Conservation (phyloP, 306 rosid genomes). For the Cercis canadensis region DNA sequence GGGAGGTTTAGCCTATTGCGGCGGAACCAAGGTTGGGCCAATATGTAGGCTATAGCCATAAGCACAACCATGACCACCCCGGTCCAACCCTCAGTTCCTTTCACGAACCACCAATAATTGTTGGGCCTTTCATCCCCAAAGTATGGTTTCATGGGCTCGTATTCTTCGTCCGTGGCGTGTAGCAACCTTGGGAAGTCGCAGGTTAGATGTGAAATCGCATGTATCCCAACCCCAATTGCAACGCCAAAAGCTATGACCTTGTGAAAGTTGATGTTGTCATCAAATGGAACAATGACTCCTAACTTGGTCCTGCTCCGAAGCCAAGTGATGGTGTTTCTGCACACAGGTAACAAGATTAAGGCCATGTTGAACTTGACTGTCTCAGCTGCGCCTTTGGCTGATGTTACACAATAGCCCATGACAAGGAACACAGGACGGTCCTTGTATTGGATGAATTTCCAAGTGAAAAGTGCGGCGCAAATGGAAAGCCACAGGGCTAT, state of each 20-base stretch:
- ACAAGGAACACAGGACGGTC: constrained; percentile 64
- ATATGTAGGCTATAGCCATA: constrained; percentile 76
- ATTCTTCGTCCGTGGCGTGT: constrained; percentile 60
- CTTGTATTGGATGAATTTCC: constrained; percentile 83
- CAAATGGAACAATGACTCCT: constrained; percentile 73
- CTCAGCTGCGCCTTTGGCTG: constrained; percentile 90
- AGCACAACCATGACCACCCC: constrained; percentile 79
- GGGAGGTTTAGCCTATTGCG: constrained; percentile 70
- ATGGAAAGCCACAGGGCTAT: constrained; percentile 67
- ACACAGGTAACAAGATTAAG: constrained; percentile 77
- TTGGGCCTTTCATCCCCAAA: constrained; percentile 67
- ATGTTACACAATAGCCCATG: constrained; percentile 87
- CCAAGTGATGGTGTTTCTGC: constrained; percentile 90
- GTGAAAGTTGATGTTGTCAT: constrained; percentile 89
- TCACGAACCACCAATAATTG: constrained; percentile 92
- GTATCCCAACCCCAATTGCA: constrained; percentile 71
- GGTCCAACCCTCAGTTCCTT: constrained; percentile 90
- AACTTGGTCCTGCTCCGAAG: constrained; percentile 74
- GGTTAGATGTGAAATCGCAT: constrained; percentile 73
- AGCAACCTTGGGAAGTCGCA: constrained; percentile 84
- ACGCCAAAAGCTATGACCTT: constrained; percentile 85
- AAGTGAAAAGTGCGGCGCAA: constrained; percentile 71
- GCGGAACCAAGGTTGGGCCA: constrained; percentile 93
- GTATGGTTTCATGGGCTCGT: constrained; percentile 62
- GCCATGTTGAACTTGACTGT: constrained; percentile 94